A percentile compares a stretch with the other conserved stretches of the same genome.
Conservation (phyloP, 768 basidiomycete species). For the Amanita exitialis region DNA sequence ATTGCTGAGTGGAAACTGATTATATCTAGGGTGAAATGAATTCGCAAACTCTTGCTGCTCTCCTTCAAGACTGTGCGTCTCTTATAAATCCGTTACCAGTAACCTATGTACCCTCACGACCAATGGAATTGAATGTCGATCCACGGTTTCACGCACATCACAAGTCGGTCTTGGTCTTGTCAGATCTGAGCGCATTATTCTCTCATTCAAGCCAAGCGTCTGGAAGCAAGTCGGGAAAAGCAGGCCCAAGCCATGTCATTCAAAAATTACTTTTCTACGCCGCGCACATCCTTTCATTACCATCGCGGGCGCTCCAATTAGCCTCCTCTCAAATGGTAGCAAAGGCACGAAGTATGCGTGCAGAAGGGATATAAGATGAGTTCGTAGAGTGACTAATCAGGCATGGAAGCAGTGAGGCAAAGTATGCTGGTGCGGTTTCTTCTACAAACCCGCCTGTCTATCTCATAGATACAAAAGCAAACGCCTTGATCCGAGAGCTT, state of each 20-base stretch:
- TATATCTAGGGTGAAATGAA: constrained; percentile 22
- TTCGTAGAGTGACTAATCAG: neutral
- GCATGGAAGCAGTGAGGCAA: neutral
- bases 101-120: constrained; percentile 12
- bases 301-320: constrained; percentile 26
- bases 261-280: constrained; percentile 67
- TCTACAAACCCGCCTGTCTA: too few species aligned
- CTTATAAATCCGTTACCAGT: constrained; percentile 44
- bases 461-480: too few species aligned
- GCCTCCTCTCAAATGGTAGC: constrained; percentile 32
- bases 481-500: too few species aligned
- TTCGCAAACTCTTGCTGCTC: constrained; percentile 34
- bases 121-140: constrained; percentile 12
- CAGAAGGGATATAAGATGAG: constrained; percentile 2
- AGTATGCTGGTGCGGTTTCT: too few species aligned
- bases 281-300: constrained; percentile 45
- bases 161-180: constrained; percentile 36
- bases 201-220: neutral
- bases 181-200: constrained; percentile 43
- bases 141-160: constrained; percentile 27
- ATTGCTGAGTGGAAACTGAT: neutral
- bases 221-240: neutral
- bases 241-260: constrained; percentile 26
- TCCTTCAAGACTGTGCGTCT: constrained; percentile 44
- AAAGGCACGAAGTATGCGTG: constrained; percentile 15